Evolutionary conservation across 495 filamentous ascomycete species (phyloP).

Genomic region (Aspergillus funiculosus): DNA sequence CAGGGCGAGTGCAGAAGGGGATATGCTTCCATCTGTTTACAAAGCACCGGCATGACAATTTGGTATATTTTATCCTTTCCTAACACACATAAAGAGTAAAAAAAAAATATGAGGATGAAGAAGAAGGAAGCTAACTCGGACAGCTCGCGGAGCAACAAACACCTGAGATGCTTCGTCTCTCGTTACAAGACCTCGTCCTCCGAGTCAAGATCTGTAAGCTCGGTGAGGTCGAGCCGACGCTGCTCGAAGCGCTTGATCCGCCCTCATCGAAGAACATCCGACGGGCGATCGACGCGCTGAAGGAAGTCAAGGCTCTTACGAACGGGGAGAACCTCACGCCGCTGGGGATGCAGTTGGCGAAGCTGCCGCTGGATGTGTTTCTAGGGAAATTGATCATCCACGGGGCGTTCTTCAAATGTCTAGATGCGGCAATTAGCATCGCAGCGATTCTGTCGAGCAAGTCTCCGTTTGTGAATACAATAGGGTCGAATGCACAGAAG

Average conservation of each 20-base stretch:
- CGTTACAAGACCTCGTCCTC: constrained; percentile 86
- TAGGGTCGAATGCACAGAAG: constrained; percentile 74
- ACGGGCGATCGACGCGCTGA: constrained; percentile 81
- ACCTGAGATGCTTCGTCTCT: constrained; percentile 90
- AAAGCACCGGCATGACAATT: constrained; percentile 69
- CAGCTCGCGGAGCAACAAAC: constrained; percentile 86
- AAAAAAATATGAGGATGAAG: too few species aligned
- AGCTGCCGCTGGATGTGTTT: constrained; percentile 86
- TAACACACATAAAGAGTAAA: not conserved
- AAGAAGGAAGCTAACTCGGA: not conserved
- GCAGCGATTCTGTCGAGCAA: constrained; percentile 92
- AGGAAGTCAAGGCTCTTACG: constrained; percentile 89
- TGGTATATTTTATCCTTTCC: constrained; percentile 25
- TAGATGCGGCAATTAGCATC: constrained; percentile 84
- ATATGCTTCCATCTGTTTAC: constrained; percentile 96
- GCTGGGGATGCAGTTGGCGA: constrained; percentile 77
- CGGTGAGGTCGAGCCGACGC: constrained; percentile 81
- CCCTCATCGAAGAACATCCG: constrained; percentile 87
- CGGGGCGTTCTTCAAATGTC: constrained; percentile 76
- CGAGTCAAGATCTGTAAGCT: constrained; percentile 97
- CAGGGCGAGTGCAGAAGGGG: constrained; percentile 91
- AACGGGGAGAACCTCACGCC: constrained; percentile 74
- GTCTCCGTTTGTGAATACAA: constrained; percentile 81
- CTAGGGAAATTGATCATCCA: constrained; percentile 88
- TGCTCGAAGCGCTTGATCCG: constrained; percentile 85